Base-by-base conservation (phyloP, 2,329 filamentous ascomycete genomes). In the Aspergillus sp. region DNA sequence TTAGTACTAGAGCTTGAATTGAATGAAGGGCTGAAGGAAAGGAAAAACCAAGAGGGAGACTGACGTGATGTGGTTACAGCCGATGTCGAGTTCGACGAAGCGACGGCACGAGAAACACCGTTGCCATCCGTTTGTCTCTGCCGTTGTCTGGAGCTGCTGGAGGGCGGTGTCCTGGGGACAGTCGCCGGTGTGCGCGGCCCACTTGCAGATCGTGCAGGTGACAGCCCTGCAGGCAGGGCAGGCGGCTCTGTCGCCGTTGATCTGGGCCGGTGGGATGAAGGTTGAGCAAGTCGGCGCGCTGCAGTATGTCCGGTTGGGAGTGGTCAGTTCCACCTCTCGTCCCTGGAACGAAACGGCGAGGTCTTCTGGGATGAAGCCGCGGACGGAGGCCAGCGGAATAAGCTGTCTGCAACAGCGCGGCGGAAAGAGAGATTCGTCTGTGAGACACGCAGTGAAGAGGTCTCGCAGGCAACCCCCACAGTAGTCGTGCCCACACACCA, bases 31-130 rank as follows among this genome's bases (percentile, higher is more conserved):
- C n/a, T n/a, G n/a, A n/a, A n/a, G n/a, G n/a, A n/a, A n/a, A n/a
- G n/a, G n/a, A n/a, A n/a, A n/a, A n/a, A n/a, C n/a, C n/a, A n/a
- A n/a, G 29, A 33, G 29, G 20, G 32, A 26, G 20, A 66, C 68
- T 47, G 42, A 77, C 73, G 39, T 71, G 3, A 78, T 77, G 32
- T 78, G 74, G 31, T 70, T 59, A 37, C 74, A 78, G 1, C 74
- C 74, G 0, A 22, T n/a, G 0, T 46, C 17, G 0, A 74, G 51
- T 49, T 75, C 71, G 0, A 78, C 60, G 8, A 78, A 20, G 1
- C 55, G 37, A 2, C 40, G 43, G 41, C 74, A 78, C 0, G 40
- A 35, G 3, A 45, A 48, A 36, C 74, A 78, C 2, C 64, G 55
- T 46, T 71, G 65, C 74, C 74, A 78, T 1, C 63, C 59, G 3